phyloP scores from a whole-genome alignment of 2,329 filamentous ascomycete species.

The Myriangium duriaei region DNA sequence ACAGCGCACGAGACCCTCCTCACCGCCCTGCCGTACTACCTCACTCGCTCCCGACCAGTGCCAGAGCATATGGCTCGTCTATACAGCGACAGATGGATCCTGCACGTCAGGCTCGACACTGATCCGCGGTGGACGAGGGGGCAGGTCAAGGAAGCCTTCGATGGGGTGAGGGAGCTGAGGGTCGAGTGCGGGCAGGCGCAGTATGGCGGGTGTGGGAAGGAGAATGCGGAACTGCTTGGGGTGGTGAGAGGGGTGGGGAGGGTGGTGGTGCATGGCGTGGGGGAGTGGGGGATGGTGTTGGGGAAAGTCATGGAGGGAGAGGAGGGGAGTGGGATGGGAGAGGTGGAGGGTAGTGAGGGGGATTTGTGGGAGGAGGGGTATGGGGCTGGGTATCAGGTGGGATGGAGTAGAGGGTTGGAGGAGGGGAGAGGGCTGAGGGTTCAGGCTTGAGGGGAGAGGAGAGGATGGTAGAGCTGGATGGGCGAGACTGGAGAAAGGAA shows the following conservation, averaged over 20 bases:
- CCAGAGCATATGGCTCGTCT: conserved; percentile 8
- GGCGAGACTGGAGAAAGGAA: no score
- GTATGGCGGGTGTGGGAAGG: conserved; percentile 31
- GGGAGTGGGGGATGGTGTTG: conserved; percentile 34
- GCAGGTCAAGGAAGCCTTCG: conserved; percentile 32
- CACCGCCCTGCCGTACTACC: conserved; percentile 31
- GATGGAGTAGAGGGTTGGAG: no score
- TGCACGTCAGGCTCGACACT: conserved; percentile 37
- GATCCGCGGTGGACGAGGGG: conserved; percentile 33
- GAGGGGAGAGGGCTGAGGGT: no score
- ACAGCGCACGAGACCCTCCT: conserved; percentile 37
- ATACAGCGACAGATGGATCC: conserved; percentile 31
- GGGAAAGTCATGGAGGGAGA: conserved; percentile 16
- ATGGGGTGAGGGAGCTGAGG: conserved; percentile 33
- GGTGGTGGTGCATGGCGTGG: conserved; percentile 31
- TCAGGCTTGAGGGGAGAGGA: no score
- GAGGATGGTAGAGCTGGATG: no score
- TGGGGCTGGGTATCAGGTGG: no score
- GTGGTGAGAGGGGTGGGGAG: conserved; percentile 33
- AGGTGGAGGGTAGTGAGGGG: no score
- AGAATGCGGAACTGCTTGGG: conserved; percentile 32
- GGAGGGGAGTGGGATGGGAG: conserved; percentile 22
- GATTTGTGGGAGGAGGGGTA: no score
- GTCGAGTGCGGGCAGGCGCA: conserved; percentile 38
- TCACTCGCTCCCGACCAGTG: conserved; percentile 14